Conservation (phyloP, 1,284 basidiomycete species). For the Sporisorium scitamineum region DNA sequence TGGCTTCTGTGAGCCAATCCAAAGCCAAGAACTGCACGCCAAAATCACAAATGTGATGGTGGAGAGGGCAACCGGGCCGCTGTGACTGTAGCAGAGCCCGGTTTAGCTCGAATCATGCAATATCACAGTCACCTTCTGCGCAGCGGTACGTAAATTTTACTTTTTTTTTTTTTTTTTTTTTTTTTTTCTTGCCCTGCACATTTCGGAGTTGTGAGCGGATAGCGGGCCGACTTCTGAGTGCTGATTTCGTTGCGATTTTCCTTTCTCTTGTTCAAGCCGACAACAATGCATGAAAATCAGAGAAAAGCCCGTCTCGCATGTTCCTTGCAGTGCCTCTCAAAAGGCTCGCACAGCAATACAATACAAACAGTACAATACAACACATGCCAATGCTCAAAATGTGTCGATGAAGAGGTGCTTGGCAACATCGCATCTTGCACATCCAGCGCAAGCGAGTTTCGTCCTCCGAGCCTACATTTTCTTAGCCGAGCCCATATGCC, state of each 20-base stretch:
- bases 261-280: background rate
- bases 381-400: background rate
- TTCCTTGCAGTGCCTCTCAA: background rate
- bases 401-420: background rate
- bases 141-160: too few relatives aligned
- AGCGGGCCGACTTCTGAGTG: slow-evolving; percentile 1
- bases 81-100: too few relatives aligned
- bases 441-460: background rate
- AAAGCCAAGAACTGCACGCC: background rate
- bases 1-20: background rate
- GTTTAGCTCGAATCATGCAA: background rate
- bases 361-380: too few relatives aligned
- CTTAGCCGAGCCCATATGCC: background rate
- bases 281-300: background rate
- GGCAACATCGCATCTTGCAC: background rate
- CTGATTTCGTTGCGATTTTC: background rate
- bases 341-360: background rate
- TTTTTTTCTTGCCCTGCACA: too few relatives aligned
- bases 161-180: too few relatives aligned
- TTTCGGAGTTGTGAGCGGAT: background rate
- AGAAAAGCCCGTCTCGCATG: background rate
- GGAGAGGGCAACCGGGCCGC: slow-evolving; percentile 2
- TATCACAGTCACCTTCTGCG: background rate
- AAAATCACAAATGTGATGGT: slow-evolving; percentile 10
- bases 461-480: background rate